phyloP scores from a whole-genome alignment of 2,329 filamentous ascomycete genomes.

The Waltergamsia citrina region DNA sequence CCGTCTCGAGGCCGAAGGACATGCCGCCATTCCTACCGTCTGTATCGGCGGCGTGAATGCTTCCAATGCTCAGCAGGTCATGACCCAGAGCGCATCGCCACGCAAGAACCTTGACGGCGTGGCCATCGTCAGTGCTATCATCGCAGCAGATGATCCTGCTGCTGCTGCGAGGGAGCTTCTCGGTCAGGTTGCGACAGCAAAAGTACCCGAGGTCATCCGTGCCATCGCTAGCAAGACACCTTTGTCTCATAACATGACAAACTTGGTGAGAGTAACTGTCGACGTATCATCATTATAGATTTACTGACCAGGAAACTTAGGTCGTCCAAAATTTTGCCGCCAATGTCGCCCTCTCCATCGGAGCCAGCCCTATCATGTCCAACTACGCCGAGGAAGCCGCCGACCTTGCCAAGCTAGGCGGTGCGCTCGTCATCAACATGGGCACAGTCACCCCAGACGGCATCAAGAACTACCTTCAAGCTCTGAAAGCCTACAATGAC shows the following conservation, averaged over 20 bases:
- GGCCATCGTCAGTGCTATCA: constrained; percentile 82
- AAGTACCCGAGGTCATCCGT: constrained; percentile 39
- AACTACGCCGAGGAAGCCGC: constrained; percentile 74
- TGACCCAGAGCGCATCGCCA: constrained; percentile 53
- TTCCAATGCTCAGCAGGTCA: constrained; percentile 62
- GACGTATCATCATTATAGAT: neutral
- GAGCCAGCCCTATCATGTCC: constrained; percentile 90
- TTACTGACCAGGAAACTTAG: constrained; percentile 12
- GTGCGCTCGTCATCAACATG: constrained; percentile 87
- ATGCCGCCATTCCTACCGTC: constrained; percentile 50
- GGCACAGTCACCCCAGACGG: constrained; percentile 76
- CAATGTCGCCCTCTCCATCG: constrained; percentile 76
- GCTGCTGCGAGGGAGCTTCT: constrained; percentile 51
- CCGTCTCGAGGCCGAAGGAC: constrained; percentile 39
- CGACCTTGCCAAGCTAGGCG: constrained; percentile 70
- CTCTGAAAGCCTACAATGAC: constrained; percentile 72
- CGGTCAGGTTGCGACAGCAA: constrained; percentile 34
- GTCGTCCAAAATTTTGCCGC: constrained; percentile 92
- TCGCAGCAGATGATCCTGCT: constrained; percentile 61
- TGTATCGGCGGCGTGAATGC: constrained; percentile 85
- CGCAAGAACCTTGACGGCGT: constrained; percentile 65
- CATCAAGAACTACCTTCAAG: constrained; percentile 60
- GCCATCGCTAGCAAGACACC: constrained; percentile 56
- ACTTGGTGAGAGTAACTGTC: constrained; percentile 59
- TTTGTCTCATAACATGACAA: constrained; percentile 94